Evolutionary conservation across 2,329 filamentous ascomycete species (phyloP).

Genomic region (Colletotrichum musae): DNA sequence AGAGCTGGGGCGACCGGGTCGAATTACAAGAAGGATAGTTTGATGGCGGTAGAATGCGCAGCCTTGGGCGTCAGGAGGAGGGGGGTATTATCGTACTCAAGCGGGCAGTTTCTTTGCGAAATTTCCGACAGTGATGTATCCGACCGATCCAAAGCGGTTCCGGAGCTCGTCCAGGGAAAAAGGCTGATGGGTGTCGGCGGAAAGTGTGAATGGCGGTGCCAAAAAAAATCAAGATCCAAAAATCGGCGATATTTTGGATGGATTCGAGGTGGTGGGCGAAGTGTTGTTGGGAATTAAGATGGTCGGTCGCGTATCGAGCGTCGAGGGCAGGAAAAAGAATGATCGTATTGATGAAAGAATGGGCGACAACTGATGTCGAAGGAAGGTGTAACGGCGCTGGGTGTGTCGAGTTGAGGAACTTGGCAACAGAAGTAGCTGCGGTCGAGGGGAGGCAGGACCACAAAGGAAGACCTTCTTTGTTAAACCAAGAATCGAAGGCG

Average conservation of each 20-base stretch:
- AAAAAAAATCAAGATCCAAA: constrained; percentile 48
- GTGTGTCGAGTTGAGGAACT: constrained; percentile 1
- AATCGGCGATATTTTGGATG: constrained; percentile 43
- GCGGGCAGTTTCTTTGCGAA: constrained; percentile 5
- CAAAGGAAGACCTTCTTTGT: constrained; percentile 37
- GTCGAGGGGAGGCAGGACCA: constrained; percentile 20
- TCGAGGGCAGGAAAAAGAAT: constrained; percentile 41
- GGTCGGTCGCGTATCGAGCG: constrained; percentile 32
- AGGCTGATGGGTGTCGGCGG: constrained; percentile 11
- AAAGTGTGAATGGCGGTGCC: constrained; percentile 51
- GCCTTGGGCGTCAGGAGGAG: constrained; percentile 27
- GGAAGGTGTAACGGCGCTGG: constrained; percentile 30
- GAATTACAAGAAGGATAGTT: constrained; percentile 43
- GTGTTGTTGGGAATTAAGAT: constrained; percentile 32
- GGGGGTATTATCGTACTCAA: constrained; percentile 44
- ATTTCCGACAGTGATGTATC: constrained; percentile 20
- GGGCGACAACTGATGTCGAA: constrained; percentile 29
- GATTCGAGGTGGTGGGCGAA: constrained; percentile 21
- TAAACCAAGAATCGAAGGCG: constrained; percentile 9
- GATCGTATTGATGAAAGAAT: constrained; percentile 32
- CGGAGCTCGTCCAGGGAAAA: constrained; percentile 28
- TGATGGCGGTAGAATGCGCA: constrained; percentile 20
- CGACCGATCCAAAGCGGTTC: constrained; percentile 30
- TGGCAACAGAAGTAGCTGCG: constrained; percentile 26
- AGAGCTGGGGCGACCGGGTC: constrained; percentile 35